phyloP scores from a whole-genome alignment of 352 stramenopile species.

The Globisporangium paroecandrum region DNA sequence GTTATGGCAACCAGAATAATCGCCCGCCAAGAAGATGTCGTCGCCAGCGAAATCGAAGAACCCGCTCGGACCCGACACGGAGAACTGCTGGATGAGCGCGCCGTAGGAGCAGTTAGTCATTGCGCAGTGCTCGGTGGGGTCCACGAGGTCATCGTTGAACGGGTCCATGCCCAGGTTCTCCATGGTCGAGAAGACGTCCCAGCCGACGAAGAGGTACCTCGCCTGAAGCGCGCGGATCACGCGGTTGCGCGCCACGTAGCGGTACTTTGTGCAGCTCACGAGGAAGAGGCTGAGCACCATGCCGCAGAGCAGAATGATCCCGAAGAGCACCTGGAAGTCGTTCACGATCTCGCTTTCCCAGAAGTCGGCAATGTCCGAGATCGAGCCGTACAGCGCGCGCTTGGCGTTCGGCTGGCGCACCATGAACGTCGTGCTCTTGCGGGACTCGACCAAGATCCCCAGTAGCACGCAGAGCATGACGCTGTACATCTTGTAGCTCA shows the following conservation, averaged over 20 bases:
- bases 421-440: constrained; percentile 26
- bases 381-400: constrained; percentile 18
- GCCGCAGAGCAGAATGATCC: constrained; percentile 10
- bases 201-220: constrained; percentile 23
- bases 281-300: constrained; percentile 9
- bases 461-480: constrained; percentile 25
- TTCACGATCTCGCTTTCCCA: constrained; percentile 32
- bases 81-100: constrained; percentile 23
- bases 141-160: constrained; percentile 10
- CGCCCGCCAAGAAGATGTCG: constrained; percentile 16
- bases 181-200: constrained; percentile 20
- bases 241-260: constrained; percentile 19
- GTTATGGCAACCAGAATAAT: too few species aligned
- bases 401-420: constrained; percentile 8
- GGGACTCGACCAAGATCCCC: constrained; percentile 15
- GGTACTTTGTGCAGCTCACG: constrained; percentile 16
- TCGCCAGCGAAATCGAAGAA: constrained; percentile 25
- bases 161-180: constrained; percentile 27
- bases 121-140: constrained; percentile 5
- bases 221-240: constrained; percentile 23
- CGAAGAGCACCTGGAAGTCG: constrained; percentile 21
- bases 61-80: constrained; percentile 22
- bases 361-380: constrained; percentile 19
- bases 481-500: constrained; percentile 38
- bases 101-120: constrained; percentile 26